Conservation (phyloP, 2,329 filamentous ascomycete species). For the Cladobotryum mycophilum region DNA sequence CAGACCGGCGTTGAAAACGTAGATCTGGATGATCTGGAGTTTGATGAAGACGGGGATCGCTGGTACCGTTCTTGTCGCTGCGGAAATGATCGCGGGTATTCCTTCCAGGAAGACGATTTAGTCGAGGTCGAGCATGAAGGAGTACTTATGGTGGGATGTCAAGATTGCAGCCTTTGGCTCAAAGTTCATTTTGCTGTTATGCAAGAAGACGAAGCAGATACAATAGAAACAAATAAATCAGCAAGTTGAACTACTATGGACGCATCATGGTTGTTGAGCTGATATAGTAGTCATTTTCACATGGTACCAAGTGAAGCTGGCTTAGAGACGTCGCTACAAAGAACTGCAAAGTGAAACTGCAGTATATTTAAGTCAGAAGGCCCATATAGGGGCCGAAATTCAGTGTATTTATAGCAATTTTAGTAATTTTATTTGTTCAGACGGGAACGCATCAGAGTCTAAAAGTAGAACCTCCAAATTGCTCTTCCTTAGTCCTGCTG, state of each 20-base stretch:
- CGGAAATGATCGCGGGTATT: conserved; percentile 55
- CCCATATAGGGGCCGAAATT: neutral
- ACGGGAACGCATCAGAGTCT: conserved; percentile 52
- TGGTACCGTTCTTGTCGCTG: conserved; percentile 59
- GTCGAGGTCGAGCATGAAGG: conserved; percentile 52
- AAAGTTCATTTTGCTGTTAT: conserved; percentile 57
- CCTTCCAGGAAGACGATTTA: conserved; percentile 53
- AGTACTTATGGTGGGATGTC: conserved; percentile 58
- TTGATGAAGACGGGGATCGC: conserved; percentile 39
- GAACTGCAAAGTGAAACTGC: no score
- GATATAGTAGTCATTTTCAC: no score
- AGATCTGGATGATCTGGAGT: conserved; percentile 59
- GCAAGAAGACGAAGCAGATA: conserved; percentile 23
- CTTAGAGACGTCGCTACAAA: no score
- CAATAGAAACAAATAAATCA: conserved; percentile 11
- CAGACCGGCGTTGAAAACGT: conserved; percentile 57
- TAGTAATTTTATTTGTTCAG: conserved; percentile 51
- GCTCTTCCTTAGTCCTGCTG: conserved; percentile 38
- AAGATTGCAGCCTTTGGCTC: conserved; percentile 61
- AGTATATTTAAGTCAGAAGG: no score
- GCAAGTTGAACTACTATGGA: conserved; percentile 16
- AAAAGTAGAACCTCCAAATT: conserved; percentile 47
- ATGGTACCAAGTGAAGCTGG: no score
- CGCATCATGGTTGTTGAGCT: no score
- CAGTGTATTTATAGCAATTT: conserved; percentile 36